Percentiles rank a stretch among this genome's conserved stretches.
Conservation (phyloP, 495 filamentous ascomycete species). For the Aspergillus heteromorphus region DNA sequence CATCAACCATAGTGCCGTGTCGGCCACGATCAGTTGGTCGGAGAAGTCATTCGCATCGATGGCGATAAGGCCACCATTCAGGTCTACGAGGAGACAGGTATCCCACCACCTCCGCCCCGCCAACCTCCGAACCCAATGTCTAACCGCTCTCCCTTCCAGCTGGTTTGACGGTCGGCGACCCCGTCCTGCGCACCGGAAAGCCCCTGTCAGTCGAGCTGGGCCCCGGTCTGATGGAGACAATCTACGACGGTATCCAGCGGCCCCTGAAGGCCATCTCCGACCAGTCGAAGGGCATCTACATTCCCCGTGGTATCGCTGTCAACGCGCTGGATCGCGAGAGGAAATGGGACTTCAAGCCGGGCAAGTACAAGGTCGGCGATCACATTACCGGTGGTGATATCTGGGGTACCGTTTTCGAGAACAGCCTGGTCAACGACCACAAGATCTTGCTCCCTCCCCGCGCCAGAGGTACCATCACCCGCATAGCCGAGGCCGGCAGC, state of each 20-base stretch:
- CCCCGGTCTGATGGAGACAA: constrained; percentile 96
- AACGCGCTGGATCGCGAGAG: constrained; percentile 81
- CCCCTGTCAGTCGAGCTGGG: constrained; percentile 96
- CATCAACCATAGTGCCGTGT: constrained; percentile 61
- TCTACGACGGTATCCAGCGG: constrained; percentile 98
- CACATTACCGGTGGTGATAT: constrained; percentile 95
- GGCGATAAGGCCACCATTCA: constrained; percentile 94
- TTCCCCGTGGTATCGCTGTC: constrained; percentile 87
- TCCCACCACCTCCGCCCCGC: constrained; percentile 15
- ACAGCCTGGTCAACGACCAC: constrained; percentile 91
- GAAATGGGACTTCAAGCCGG: constrained; percentile 93
- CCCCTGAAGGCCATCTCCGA: constrained; percentile 80
- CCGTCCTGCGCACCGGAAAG: constrained; percentile 84
- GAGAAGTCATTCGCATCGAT: constrained; percentile 97
- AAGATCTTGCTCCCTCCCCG: constrained; percentile 92
- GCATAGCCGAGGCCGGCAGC: constrained; percentile 78
- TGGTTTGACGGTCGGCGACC: constrained; percentile 94
- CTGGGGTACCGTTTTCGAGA: constrained; percentile 91
- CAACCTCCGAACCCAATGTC: constrained; percentile 19
- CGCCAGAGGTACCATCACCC: constrained; percentile 84
- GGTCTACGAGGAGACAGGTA: constrained; percentile 98
- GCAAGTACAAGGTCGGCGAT: constrained; percentile 82
- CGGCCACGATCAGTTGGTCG: constrained; percentile 81
- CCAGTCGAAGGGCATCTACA: constrained; percentile 82
- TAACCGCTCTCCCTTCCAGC: constrained; percentile 43